Conservation (phyloP, 1,139 yeast genomes). For the Candida frijolesensis region DNA sequence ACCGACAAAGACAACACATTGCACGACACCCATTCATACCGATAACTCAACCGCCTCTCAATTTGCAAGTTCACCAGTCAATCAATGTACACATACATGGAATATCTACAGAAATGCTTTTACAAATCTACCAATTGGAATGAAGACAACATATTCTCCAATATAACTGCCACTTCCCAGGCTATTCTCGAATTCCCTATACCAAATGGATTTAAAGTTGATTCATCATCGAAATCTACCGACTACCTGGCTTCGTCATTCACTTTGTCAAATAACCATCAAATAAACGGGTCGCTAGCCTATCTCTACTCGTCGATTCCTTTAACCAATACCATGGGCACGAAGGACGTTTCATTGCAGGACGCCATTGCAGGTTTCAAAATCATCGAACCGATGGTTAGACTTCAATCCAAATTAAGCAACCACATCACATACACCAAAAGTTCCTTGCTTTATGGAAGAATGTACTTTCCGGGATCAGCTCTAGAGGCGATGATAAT, state of each 20-base stretch:
- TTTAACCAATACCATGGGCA: conserved; percentile 51
- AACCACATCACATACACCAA: conserved; percentile 4
- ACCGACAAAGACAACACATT: neutral
- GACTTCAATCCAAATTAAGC: neutral
- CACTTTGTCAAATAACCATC: conserved; percentile 66
- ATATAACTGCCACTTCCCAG: conserved; percentile 68
- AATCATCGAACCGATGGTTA: conserved; percentile 49
- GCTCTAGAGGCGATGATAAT: conserved; percentile 88
- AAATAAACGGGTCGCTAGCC: conserved; percentile 80
- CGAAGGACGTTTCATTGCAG: conserved; percentile 61
- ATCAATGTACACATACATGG: conserved; percentile 80
- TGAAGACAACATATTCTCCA: conserved; percentile 73
- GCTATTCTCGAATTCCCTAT: conserved; percentile 73
- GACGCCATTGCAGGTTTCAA: conserved; percentile 81
- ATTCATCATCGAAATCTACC: conserved; percentile 73
- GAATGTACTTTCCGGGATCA: conserved; percentile 87
- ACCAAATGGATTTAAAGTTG: conserved; percentile 70
- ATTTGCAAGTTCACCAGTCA: neutral
- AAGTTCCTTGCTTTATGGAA: conserved; percentile 56
- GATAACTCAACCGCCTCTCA: neutral
- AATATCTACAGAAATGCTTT: conserved; percentile 74
- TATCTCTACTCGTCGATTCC: conserved; percentile 74
- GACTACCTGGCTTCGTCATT: conserved; percentile 74
- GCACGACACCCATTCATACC: neutral
- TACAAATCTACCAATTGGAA: conserved; percentile 74